phyloP scores from a whole-genome alignment of 164 flowering plant species.

The grape (Vitis vinifera) region ASM3070453v1 NC_081814.1:6870001-6870500 shows the following conservation, averaged over 20 bases:
- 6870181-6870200: neutral
- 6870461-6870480: conserved; percentile 79
- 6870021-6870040: conserved; percentile 2
- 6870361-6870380: neutral
- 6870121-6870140: conserved; percentile 59
- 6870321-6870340: too few relatives aligned
- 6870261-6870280: conserved; percentile 73
- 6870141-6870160: conserved; percentile 77
- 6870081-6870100: neutral
- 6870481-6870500: conserved; percentile 73
- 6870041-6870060: neutral
- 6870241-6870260: conserved; percentile 58
- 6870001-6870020: conserved; percentile 1
- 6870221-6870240: neutral
- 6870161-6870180: conserved; percentile 56
- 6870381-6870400: neutral
- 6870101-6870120: conserved; percentile 21
- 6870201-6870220: neutral
- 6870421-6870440: neutral
- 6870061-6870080: neutral
- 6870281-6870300: neutral
- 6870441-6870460: conserved; percentile 27
- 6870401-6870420: neutral
- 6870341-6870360: too few relatives aligned
- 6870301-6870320: neutral